A percentile compares a stretch with the other conserved stretches of the same genome.
These are phyloP conservation scores for Coniophora puteana DNA, from an alignment of 1,284 basidiomycete species.

Conservation along the genomic window DNA sequence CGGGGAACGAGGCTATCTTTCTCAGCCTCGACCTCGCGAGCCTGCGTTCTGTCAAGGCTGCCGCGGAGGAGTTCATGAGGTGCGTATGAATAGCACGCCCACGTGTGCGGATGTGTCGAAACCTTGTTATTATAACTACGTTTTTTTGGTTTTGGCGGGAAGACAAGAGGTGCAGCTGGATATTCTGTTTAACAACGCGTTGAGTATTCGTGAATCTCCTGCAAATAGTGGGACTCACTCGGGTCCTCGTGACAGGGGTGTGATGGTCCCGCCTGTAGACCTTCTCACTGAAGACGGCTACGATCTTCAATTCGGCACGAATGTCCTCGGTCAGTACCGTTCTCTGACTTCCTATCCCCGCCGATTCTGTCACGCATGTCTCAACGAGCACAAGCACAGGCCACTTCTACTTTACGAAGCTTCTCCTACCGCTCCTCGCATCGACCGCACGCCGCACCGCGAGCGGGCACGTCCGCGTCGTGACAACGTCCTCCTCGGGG, in stretches of 20 bases:
- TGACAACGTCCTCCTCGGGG: conserved; percentile 37
- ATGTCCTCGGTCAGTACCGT: conserved; percentile 39
- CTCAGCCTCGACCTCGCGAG: conserved; percentile 54
- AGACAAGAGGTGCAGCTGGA: conserved; percentile 28
- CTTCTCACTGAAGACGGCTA: conserved; percentile 46
- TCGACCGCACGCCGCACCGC: conserved; percentile 25
- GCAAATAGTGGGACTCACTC: conserved; percentile 7
- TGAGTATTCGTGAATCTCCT: conserved; percentile 3
- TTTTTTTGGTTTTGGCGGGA: conserved; percentile 24
- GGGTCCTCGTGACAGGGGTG: conserved; percentile 41
- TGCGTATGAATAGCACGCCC: too few species aligned
- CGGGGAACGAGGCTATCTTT: conserved; percentile 41
- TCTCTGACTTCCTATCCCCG: too few species aligned
- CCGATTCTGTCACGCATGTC: neutral
- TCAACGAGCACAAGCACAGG: conserved; percentile 18
- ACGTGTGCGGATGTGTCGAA: conserved; percentile 6
- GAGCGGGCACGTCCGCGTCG: conserved; percentile 36
- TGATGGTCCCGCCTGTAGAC: conserved; percentile 44
- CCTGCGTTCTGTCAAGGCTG: conserved; percentile 42
- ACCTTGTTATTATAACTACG: conserved; percentile 1
- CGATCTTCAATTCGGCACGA: conserved; percentile 58
- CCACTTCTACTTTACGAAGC: conserved; percentile 47
- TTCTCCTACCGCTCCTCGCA: conserved; percentile 42
- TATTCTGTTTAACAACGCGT: conserved; percentile 26
- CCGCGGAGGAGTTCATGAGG: conserved; percentile 44